phyloP scores from a whole-genome alignment of 176 grass and related monocot species.

The Pharus latifolius region DNA sequence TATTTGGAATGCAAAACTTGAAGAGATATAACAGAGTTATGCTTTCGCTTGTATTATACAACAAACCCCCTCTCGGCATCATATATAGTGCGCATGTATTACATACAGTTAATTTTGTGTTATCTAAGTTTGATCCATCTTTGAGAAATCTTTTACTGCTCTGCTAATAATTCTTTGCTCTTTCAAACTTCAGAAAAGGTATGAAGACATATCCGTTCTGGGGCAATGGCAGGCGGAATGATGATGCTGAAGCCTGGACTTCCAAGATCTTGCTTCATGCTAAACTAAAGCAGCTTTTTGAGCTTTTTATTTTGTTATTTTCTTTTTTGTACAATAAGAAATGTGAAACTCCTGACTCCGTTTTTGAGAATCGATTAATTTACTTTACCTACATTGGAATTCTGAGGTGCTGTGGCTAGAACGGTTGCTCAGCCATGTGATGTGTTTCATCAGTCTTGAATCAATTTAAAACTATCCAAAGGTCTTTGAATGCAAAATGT shows the following conservation, averaged over 20 bases:
- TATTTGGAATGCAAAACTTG: neutral
- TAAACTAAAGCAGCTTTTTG: conserved; percentile 1
- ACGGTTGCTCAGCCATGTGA: neutral
- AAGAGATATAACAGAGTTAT: neutral
- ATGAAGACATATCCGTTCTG: conserved; percentile 67
- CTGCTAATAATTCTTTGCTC: neutral
- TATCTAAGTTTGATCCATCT: neutral
- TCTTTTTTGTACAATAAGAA: conserved; percentile 18
- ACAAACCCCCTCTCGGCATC: neutral
- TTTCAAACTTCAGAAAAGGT: conserved; percentile 56
- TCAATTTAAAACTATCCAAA: neutral
- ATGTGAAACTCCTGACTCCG: conserved; percentile 11
- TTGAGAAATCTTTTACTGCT: neutral
- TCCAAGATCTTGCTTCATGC: neutral
- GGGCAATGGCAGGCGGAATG: conserved; percentile 71
- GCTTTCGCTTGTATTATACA: neutral
- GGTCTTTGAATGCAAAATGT: neutral
- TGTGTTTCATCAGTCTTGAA: neutral
- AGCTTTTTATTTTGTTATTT: conserved; percentile 4
- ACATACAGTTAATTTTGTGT: neutral
- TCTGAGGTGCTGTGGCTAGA: neutral
- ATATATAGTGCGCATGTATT: neutral
- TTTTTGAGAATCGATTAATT: neutral
- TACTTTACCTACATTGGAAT: neutral
- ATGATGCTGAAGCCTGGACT: neutral